Conservation (phyloP, 139 green algal genomes). For the Marvania coccoides region DNA sequence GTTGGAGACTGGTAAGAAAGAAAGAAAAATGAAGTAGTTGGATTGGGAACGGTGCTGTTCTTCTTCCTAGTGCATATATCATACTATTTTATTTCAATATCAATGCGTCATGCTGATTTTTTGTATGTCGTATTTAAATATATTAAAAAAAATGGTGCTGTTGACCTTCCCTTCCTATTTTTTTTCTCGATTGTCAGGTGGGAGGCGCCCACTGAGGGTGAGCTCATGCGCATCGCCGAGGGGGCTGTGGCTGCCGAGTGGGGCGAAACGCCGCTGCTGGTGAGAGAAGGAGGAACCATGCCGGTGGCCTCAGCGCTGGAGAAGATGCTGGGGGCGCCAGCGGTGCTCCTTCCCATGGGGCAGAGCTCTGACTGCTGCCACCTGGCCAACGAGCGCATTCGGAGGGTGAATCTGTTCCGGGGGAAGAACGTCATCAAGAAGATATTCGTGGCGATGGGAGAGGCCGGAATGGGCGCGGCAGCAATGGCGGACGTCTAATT, state of each 20-base stretch:
- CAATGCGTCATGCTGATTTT: no score
- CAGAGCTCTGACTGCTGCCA: constrained; percentile 81
- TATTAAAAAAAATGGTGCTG: no score
- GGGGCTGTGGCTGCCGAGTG: constrained; percentile 65
- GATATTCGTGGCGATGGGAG: constrained; percentile 52
- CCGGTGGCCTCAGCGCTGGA: constrained; percentile 83
- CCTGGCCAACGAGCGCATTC: constrained; percentile 85
- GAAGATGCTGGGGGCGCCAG: constrained; percentile 72
- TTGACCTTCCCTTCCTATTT: no score
- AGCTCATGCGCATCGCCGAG: constrained; percentile 70
- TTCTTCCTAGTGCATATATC: no score
- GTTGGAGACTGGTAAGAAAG: constrained; percentile 87
- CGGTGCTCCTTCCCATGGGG: constrained; percentile 87
- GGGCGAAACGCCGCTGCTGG: constrained; percentile 65
- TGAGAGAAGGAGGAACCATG: constrained; percentile 81
- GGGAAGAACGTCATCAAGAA: constrained; percentile 77
- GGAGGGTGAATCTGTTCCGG: constrained; percentile 67
- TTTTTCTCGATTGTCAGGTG: no score
- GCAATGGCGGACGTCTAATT: not conserved
- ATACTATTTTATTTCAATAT: no score
- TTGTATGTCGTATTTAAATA: no score
- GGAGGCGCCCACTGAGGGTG: constrained; percentile 60
- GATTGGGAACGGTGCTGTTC: no score
- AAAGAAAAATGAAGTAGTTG: no score
- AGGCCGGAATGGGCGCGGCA: not conserved